Evolutionary conservation across 192 early-diverging fungal genomes (phyloP), one percentile per base, ranked within the genome.

Genomic region (Coemansia sp.): DNA sequence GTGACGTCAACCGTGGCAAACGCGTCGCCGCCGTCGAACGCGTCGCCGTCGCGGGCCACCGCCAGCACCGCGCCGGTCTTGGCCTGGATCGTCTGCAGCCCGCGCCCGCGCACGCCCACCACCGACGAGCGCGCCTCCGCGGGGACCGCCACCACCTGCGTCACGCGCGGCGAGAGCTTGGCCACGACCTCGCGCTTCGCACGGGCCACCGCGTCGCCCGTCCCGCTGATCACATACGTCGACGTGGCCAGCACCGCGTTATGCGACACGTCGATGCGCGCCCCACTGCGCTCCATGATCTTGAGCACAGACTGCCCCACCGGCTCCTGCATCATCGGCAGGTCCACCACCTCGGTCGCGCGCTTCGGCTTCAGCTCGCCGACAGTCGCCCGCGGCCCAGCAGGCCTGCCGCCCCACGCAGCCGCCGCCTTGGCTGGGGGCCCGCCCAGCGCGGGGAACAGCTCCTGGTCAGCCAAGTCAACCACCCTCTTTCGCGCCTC

Each of bases 141-240:
- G 14, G 97, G 97, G 19, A 98, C 89, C 10, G 77, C 69, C 1
- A 94, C 45, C 19, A 76, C 67, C 61, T 86, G 76, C 17, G 70
- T 84, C 59, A 93, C 86, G 82, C 90, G 90, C 32, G 89, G 84
- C 31, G 90, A 87, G 51, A 94, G 84, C 63, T 84, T 85, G 59
- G 89, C 74, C 63, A 92, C 80, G 12, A 98, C 76, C 51, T 94
- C 92, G 34, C 90, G 89, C 66, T 92, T 92, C 14, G 94, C 93
- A 48, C 84, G 82, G 62, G 87, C 88, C 19, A 96, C 93, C 63
- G 86, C 86, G 21, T 92, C 91, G n/a, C 87, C 75, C 50, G 87
- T 87, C 50, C 96, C 96, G 70, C 87, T 88, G 77, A 98, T 89
- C 25, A 97, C 71, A 62, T 95, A 93, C 21, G 94, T 95, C 32